These are phyloP conservation scores for Xanthoconium separans DNA, from an alignment of 1,284 basidiomycete genomes.

Conservation along the genomic window DNA sequence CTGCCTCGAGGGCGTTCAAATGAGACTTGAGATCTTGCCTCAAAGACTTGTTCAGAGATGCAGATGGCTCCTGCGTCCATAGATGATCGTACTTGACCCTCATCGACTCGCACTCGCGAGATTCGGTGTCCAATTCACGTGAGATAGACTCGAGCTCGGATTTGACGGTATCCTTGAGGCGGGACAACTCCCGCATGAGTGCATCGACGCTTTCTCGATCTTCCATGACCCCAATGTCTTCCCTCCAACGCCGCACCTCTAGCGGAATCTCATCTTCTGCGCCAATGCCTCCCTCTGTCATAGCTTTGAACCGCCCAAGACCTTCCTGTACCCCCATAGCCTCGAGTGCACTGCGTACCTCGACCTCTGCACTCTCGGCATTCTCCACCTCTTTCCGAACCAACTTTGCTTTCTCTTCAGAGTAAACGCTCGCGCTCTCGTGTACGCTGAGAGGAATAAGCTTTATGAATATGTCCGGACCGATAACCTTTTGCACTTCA, in stretches of 20 bases:
- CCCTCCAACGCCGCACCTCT: constrained; percentile 75
- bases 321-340: constrained; percentile 80
- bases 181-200: constrained; percentile 61
- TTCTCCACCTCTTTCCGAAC: constrained; percentile 88
- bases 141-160: constrained; percentile 60
- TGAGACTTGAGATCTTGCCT: constrained; percentile 84
- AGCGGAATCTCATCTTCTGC: constrained; percentile 71
- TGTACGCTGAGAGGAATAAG: constrained; percentile 94
- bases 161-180: constrained; percentile 61
- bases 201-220: constrained; percentile 63
- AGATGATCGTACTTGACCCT: constrained; percentile 84
- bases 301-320: constrained; percentile 73
- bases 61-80: constrained; percentile 90
- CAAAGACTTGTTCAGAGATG: constrained; percentile 67
- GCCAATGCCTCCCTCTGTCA: constrained; percentile 70
- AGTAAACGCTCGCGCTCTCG: constrained; percentile 94
- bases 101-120: constrained; percentile 80
- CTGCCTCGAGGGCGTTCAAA: constrained; percentile 72
- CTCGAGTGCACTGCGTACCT: constrained; percentile 80
- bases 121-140: constrained; percentile 74
- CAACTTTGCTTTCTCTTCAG: constrained; percentile 98
- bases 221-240: constrained; percentile 72
- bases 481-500: constrained; percentile 95
- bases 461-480: constrained; percentile 86
- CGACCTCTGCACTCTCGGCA: constrained; percentile 80